A percentile compares a stretch with the other conserved stretches of the same genome.
These are phyloP conservation scores for Pichia manshurica DNA, from an alignment of 805 yeast species.

Conservation along the genomic window DNA sequence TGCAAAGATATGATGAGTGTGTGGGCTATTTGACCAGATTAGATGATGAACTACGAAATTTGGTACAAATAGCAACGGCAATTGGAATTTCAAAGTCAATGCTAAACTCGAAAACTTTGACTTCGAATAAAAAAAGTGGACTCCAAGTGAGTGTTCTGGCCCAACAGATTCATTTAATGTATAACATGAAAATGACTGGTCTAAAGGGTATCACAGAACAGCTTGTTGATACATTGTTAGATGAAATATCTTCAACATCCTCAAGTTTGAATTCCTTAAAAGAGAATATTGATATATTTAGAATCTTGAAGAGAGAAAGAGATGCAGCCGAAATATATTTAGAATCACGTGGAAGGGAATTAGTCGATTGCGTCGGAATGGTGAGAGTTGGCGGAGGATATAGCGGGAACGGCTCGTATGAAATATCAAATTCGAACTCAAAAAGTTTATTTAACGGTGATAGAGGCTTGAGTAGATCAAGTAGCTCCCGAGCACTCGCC, in stretches of 20 bases:
- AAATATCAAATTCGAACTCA: not conserved
- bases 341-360: slow-evolving; percentile 40
- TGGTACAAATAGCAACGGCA: slow-evolving; percentile 9
- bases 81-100: slow-evolving; percentile 9
- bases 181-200: slow-evolving; percentile 21
- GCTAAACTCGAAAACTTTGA: slow-evolving; percentile 17
- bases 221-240: slow-evolving; percentile 17
- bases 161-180: slow-evolving; percentile 13
- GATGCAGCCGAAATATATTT: slow-evolving; percentile 46
- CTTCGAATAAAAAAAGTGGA: slow-evolving; percentile 15
- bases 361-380: slow-evolving; percentile 41
- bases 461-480: slow-evolving; percentile 5
- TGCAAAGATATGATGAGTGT: slow-evolving; percentile 39
- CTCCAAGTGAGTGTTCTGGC: slow-evolving; percentile 11
- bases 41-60: slow-evolving; percentile 18
- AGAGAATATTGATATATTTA: slow-evolving; percentile 27
- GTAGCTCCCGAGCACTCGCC: slow-evolving; percentile 1
- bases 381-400: slow-evolving; percentile 55
- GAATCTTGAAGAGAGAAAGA: slow-evolving; percentile 37
- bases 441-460: not conserved
- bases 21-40: slow-evolving; percentile 30
- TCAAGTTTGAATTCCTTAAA: slow-evolving; percentile 18
- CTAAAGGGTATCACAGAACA: slow-evolving; percentile 19
- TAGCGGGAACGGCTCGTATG: slow-evolving; percentile 27
- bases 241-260: slow-evolving; percentile 21